Conservation (phyloP, 2,329 filamentous ascomycete species). For the Harringtonia aguacate region DNA sequence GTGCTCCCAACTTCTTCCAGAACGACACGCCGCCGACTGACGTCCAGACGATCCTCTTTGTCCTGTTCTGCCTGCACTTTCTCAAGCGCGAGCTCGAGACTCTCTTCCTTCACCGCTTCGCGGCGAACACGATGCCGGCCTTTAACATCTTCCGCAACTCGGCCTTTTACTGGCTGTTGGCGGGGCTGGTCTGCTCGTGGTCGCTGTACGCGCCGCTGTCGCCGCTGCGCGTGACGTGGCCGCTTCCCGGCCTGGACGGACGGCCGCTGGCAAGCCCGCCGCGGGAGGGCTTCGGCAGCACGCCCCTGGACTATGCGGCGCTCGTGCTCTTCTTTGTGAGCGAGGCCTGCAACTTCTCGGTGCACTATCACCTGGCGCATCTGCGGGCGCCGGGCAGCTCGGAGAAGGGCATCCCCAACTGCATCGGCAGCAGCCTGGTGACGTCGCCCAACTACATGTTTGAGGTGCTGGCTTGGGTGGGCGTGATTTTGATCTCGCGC, state of each 20-base stretch:
- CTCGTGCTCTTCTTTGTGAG: constrained; percentile 64
- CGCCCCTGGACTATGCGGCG: constrained; percentile 51
- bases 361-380: constrained; percentile 68
- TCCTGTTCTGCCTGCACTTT: constrained; percentile 73
- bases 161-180: constrained; percentile 83
- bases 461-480: constrained; percentile 78
- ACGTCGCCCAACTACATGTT: constrained; percentile 98
- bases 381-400: constrained; percentile 72
- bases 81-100: constrained; percentile 94
- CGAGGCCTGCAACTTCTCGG: constrained; percentile 68
- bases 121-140: constrained; percentile 84
- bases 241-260: constrained; percentile 1
- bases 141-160: constrained; percentile 92
- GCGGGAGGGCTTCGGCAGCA: constrained; percentile 13
- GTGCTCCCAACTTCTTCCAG: constrained; percentile 19
- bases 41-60: constrained; percentile 64
- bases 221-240: constrained; percentile 32
- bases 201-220: constrained; percentile 74
- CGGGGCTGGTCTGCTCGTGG: constrained; percentile 70
- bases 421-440: constrained; percentile 74
- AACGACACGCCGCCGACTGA: constrained; percentile 27
- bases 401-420: constrained; percentile 77
- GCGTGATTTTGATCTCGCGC: constrained; percentile 68
- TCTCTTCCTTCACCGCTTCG: constrained; percentile 90
- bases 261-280: constrained; percentile 1